Percentiles rank a stretch among this genome's conserved stretches.
phyloP scores from a whole-genome alignment of 108 stramenopile species.

The Cyclostephanos tholiformis region DNA sequence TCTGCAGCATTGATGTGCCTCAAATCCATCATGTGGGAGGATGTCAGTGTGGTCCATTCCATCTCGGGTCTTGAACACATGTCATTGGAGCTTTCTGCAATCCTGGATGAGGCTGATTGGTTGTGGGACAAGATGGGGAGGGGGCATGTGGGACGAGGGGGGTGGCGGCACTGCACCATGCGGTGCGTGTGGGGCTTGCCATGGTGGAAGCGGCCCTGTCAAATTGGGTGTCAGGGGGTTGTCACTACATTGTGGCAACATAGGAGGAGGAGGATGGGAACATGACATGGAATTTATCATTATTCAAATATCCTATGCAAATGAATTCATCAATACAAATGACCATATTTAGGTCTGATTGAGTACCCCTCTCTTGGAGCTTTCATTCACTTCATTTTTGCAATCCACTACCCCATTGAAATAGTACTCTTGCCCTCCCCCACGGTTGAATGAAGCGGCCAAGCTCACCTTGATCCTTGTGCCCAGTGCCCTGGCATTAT shows the following conservation, averaged over 20 bases:
- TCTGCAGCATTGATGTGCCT: conserved; percentile 57
- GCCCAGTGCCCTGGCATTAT: conserved; percentile 24
- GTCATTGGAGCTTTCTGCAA: conserved; percentile 57
- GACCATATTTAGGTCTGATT: conserved; percentile 34
- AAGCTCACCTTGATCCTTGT: conserved; percentile 7
- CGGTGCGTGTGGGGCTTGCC: conserved; percentile 69
- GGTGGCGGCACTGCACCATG: conserved; percentile 69
- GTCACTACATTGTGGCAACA: conserved; percentile 65
- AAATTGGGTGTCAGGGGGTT: conserved; percentile 69
- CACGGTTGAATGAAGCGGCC: conserved; percentile 2
- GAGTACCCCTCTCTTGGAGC: conserved; percentile 26
- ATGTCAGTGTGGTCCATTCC: conserved; percentile 88
- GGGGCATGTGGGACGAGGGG: no score
- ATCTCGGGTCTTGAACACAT: conserved; percentile 64
- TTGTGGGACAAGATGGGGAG: conserved; percentile 45
- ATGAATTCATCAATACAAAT: conserved; percentile 33
- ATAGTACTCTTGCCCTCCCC: conserved; percentile 13
- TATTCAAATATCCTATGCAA: background rate
- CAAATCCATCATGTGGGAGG: no score
- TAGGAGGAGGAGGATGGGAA: conserved; percentile 35
- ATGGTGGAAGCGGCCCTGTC: conserved; percentile 69
- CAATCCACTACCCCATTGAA: conserved; percentile 15
- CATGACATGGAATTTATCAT: background rate
- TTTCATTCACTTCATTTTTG: conserved; percentile 3
- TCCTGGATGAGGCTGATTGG: conserved; percentile 58